Percentiles rank a stretch among this genome's conserved stretches.
These are phyloP conservation scores for Wickerhamomyces sp. DNA, from an alignment of 1,139 yeast genomes.

Conservation along the genomic window DNA sequence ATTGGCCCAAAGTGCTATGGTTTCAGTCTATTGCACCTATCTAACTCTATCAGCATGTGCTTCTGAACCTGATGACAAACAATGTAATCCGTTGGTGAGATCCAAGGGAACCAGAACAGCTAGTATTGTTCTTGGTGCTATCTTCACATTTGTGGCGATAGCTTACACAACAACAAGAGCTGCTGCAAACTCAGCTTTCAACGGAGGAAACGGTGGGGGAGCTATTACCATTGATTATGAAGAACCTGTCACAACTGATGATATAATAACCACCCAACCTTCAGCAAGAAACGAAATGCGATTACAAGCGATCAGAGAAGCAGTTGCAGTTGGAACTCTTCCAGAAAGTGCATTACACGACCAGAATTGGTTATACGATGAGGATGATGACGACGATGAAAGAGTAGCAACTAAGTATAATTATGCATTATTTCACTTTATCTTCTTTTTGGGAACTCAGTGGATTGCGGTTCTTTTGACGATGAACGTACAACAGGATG, in stretches of 20 bases:
- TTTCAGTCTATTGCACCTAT: slow-evolving; percentile 88
- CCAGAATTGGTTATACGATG: slow-evolving; percentile 53
- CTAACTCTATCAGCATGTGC: slow-evolving; percentile 91
- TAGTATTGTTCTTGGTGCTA: slow-evolving; percentile 83
- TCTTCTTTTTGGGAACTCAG: slow-evolving; percentile 93
- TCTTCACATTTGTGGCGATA: slow-evolving; percentile 90
- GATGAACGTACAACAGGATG: slow-evolving; percentile 82
- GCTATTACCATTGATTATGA: slow-evolving; percentile 32
- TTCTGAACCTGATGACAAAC: slow-evolving; percentile 91
- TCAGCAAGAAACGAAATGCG: slow-evolving; percentile 68
- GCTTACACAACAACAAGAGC: slow-evolving; percentile 98
- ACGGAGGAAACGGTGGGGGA: slow-evolving; percentile 26
- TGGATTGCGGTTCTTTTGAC: slow-evolving; percentile 94
- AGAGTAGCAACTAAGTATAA: slow-evolving; percentile 71
- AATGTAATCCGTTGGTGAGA: slow-evolving; percentile 87
- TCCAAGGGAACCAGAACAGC: slow-evolving; percentile 89
- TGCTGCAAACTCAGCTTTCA: slow-evolving; percentile 74
- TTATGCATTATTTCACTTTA: slow-evolving; percentile 82
- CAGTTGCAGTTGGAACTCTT: slow-evolving; percentile 89
- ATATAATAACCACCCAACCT: slow-evolving; percentile 48
- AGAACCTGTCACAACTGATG: slow-evolving; percentile 32
- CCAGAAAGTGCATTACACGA: slow-evolving; percentile 90
- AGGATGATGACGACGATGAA: slow-evolving; percentile 41
- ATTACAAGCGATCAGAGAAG: slow-evolving; percentile 84
- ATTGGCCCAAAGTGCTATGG: slow-evolving; percentile 95